Evolutionary conservation across 768 basidiomycete species (phyloP).

Genomic region (Phlegmacium glaucopus): DNA sequence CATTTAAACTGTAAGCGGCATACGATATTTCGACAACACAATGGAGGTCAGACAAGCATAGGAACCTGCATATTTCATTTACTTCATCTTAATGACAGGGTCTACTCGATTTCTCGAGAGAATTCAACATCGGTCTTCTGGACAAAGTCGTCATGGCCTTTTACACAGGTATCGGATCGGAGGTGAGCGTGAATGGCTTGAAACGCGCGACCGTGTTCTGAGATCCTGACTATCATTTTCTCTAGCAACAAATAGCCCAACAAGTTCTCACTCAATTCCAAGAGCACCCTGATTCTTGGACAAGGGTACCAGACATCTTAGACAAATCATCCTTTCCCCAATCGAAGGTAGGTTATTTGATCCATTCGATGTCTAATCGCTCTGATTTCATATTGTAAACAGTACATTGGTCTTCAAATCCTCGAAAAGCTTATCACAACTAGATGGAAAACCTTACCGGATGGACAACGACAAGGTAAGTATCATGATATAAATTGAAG

Average conservation of each 20-base stretch:
- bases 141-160: constrained; percentile 94
- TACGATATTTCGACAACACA: constrained; percentile 18
- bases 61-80: constrained; percentile 12
- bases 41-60: constrained; percentile 45
- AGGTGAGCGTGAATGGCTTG: constrained; percentile 48
- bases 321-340: constrained; percentile 83
- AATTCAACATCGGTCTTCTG: constrained; percentile 89
- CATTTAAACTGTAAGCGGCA: constrained; percentile 12
- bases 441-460: constrained; percentile 94
- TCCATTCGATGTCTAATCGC: background rate
- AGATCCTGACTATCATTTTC: constrained; percentile 21
- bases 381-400: constrained; percentile 11
- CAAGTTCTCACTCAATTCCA: constrained; percentile 94
- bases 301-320: constrained; percentile 90
- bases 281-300: constrained; percentile 96
- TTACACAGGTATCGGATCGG: constrained; percentile 79
- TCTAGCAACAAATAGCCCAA: constrained; percentile 93
- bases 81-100: constrained; percentile 44
- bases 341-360: constrained; percentile 57
- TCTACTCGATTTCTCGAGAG: constrained; percentile 89
- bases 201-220: constrained; percentile 7
- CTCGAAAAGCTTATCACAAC: constrained; percentile 93
- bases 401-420: constrained; percentile 98
- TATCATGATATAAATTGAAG: constrained; percentile 1
- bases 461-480: constrained; percentile 87